Evolutionary conservation across 2,329 filamentous ascomycete species (phyloP), one percentile per base, ranked within the genome.

Genomic region (Xylariomycetidae sp.): DNA sequence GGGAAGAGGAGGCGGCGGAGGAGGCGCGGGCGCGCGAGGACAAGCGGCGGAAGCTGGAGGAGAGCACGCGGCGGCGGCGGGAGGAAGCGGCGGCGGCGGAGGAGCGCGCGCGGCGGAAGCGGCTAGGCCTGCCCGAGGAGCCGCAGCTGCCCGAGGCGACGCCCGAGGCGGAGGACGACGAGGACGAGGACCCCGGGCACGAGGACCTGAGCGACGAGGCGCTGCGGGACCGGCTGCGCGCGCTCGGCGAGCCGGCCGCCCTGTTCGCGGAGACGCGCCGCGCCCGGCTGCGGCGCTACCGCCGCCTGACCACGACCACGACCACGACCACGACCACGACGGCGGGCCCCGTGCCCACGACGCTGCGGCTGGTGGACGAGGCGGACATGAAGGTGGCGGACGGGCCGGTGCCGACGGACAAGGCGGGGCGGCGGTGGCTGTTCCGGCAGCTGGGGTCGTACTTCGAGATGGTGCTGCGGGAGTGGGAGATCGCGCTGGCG

Each of bases 391-490:
- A 89, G 59, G 78, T 96, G 2, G 68, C 66, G 26, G 63, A 85
- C 8, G 74, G n/a, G n/a, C n/a, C 76, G 2, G 69, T 65, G 2
- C 60, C 73, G 1, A 68, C 72, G 48, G 83, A 89, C 47, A 65
- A 65, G 14, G 75, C 79, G 25, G 83, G 68, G 1, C 75, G 79
- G 28, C 65, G 72, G 27, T 88, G 83, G 59, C 66, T 98, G 25
- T 90, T 83, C 64, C 74, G 90, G 9, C 90, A 98, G 60, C 70
- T 98, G 35, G 85, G 85, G 14, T 92, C 85, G 30, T 98, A 95
- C 67, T 96, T 98, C 65, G 93, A 85, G 33, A 87, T 98, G 79
- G 78, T 98, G n/a, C 67, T 98, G 37, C 75, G 72, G 27, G 90
- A 93, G 58, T 98, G 93, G 82, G 78, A 89, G 49, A 56, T 65